These are phyloP conservation scores for Saussurea involucrata DNA, from an alignment of 129 eudicot species.

Conservation along the genomic window DNA sequence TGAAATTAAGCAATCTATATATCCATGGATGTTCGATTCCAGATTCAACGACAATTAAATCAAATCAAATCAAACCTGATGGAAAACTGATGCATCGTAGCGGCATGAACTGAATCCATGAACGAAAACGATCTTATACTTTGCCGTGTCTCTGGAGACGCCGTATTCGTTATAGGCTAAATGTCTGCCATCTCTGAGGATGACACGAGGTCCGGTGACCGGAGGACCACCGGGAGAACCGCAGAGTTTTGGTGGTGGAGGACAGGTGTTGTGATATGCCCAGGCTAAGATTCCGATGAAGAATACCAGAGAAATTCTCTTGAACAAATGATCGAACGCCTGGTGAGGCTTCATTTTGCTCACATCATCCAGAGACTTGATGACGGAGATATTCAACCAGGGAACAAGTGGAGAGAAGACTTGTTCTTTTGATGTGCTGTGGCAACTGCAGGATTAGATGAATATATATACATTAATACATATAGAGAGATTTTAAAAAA, in stretches of 20 bases:
- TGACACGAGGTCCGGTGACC: conserved; percentile 51
- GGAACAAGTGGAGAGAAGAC: not conserved
- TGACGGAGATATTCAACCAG: not conserved
- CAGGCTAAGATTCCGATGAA: conserved; percentile 37
- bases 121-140: conserved; percentile 46
- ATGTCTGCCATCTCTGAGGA: conserved; percentile 67
- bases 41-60: not conserved
- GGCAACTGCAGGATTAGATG: not conserved
- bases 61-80: conserved; percentile 24
- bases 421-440: not conserved
- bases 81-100: conserved; percentile 28
- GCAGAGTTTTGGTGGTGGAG: conserved; percentile 56
- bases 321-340: not conserved
- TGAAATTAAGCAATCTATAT: not conserved
- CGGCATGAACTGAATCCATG: conserved; percentile 54
- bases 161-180: conserved; percentile 71
- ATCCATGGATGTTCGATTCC: not conserved
- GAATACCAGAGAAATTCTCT: not conserved
- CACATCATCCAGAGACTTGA: not conserved
- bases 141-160: conserved; percentile 49
- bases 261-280: conserved; percentile 32
- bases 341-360: conserved; percentile 1
- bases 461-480: not conserved
- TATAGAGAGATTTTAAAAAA: too few relatives aligned
- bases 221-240: conserved; percentile 60